Percentiles rank a stretch among this genome's conserved stretches.
Evolutionary conservation across 768 basidiomycete species (phyloP).

Genomic region (Psilocybe tampanensis): DNA sequence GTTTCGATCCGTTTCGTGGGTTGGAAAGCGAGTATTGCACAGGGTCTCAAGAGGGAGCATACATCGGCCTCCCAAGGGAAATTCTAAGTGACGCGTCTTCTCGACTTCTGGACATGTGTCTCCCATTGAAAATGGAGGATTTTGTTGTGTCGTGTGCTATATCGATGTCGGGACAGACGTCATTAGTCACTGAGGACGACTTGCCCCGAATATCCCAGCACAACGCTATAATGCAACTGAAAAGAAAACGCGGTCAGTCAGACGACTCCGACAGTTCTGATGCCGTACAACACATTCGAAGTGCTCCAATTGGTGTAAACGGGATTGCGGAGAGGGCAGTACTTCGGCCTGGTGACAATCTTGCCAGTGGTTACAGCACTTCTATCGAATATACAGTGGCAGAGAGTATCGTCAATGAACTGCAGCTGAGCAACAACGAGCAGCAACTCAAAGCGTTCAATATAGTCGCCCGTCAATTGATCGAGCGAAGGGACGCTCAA

Average conservation of each 20-base stretch:
- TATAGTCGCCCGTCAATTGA: slow-evolving; percentile 6
- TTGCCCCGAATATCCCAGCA: neutral
- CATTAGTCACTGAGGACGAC: neutral
- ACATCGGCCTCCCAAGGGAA: too few species aligned
- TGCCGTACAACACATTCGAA: too few species aligned
- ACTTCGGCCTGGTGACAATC: neutral
- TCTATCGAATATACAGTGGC: neutral
- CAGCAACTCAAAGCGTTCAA: slow-evolving; percentile 12
- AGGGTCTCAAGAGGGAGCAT: neutral
- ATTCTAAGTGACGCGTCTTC: neutral
- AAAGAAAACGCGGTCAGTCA: neutral
- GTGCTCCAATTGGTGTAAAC: too few species aligned
- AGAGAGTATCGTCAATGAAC: neutral
- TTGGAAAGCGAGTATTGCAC: neutral
- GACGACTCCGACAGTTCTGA: too few species aligned
- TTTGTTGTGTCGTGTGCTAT: neutral
- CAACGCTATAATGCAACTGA: neutral
- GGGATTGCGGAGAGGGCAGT: neutral
- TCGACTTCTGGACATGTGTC: neutral
- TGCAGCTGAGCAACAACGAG: neutral
- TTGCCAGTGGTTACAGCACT: neutral
- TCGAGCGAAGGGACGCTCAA: neutral
- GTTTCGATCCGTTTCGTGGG: neutral
- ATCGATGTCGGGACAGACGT: neutral
- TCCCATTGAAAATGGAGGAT: neutral